A percentile compares a stretch with the other conserved stretches of the same genome.
Conservation (phyloP, 257 asterid genomes). For the Salvia hispanica region DNA sequence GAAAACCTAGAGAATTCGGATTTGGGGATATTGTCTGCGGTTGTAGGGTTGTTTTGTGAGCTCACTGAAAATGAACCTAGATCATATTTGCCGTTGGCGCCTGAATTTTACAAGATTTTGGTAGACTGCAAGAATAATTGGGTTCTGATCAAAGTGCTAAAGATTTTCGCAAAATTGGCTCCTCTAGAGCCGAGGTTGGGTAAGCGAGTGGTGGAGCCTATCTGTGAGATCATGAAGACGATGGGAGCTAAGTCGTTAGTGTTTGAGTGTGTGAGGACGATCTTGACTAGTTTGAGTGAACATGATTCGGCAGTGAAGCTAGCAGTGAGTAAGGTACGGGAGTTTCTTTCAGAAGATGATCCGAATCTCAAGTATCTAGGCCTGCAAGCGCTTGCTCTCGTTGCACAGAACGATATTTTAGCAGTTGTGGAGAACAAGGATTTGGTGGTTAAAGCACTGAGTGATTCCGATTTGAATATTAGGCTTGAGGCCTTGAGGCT, state of each 20-base stretch:
- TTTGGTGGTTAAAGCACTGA: conserved; percentile 83
- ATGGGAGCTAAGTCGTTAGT: conserved; percentile 81
- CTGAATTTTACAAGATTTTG: conserved; percentile 78
- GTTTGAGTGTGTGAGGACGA: conserved; percentile 82
- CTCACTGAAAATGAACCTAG: conserved; percentile 69
- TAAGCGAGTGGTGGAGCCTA: conserved; percentile 73
- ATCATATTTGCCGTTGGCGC: conserved; percentile 91
- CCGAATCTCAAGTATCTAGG: conserved; percentile 89
- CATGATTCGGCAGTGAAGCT: conserved; percentile 72
- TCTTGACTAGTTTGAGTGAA: conserved; percentile 73
- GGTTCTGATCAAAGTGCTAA: conserved; percentile 85
- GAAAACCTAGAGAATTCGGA: conserved; percentile 76
- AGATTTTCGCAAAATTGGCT: conserved; percentile 77
- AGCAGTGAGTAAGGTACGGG: conserved; percentile 73
- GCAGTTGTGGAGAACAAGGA: conserved; percentile 90
- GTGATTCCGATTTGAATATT: conserved; percentile 75
- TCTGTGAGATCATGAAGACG: conserved; percentile 80
- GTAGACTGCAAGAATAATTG: conserved; percentile 86
- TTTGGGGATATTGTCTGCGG: conserved; percentile 69
- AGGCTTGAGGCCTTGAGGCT: conserved; percentile 83
- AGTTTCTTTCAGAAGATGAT: conserved; percentile 82
- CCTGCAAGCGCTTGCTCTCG: conserved; percentile 67
- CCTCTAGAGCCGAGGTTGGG: conserved; percentile 89
- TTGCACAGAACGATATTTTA: conserved; percentile 65
- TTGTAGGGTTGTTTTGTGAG: conserved; percentile 88